Conservation (phyloP, 345 rosid genomes). For the Erodium maritimum region DNA sequence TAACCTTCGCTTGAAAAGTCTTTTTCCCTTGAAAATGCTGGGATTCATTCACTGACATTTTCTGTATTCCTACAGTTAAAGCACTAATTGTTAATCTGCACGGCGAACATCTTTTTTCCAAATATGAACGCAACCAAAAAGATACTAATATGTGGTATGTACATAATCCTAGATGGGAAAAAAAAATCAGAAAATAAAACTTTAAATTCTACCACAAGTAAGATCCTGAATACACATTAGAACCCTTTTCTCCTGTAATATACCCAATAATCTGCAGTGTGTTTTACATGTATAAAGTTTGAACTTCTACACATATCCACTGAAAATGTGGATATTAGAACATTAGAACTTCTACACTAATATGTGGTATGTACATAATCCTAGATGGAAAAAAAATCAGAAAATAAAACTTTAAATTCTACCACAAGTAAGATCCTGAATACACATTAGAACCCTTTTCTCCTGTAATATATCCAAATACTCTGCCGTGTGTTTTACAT, state of each 20-base stretch:
- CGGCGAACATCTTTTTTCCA: not conserved
- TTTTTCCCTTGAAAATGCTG: conserved; percentile 50
- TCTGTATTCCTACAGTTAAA: conserved; percentile 43
- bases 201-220: not conserved
- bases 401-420: not conserved
- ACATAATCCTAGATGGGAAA: too few species aligned
- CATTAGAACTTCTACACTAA: too few species aligned
- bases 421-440: not conserved
- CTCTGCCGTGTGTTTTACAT: not conserved
- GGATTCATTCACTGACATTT: conserved; percentile 21
- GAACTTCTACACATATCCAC: not conserved
- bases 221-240: not conserved
- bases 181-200: not conserved
- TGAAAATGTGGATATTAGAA: not conserved
- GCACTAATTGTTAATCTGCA: conserved; percentile 1
- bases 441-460: not conserved
- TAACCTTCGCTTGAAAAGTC: conserved; percentile 72
- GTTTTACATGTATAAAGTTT: not conserved
- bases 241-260: not conserved
- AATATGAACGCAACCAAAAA: too few species aligned
- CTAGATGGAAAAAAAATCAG: not conserved
- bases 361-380: too few species aligned
- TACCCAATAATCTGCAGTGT: not conserved
- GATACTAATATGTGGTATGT: too few species aligned
- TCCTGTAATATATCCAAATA: not conserved